Evolutionary conservation across 768 basidiomycete species (phyloP).

Genomic region (Suillus discolor): DNA sequence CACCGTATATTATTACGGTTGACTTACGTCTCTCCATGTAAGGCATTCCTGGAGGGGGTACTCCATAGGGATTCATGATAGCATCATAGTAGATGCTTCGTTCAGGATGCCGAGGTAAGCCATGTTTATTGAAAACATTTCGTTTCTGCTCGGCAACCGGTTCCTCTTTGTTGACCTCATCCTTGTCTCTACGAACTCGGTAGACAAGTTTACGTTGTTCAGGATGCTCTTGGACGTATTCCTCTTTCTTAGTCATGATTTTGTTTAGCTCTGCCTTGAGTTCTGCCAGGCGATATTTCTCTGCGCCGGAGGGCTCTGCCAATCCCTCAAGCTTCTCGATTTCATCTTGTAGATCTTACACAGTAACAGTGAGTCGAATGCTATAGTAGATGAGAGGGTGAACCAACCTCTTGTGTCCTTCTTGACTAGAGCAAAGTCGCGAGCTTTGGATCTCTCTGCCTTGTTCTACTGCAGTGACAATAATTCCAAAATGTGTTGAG

Average conservation of each 20-base stretch:
- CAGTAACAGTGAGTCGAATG: conserved; percentile 10
- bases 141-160: conserved; percentile 49
- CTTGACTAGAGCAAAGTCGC: conserved; percentile 92
- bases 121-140: conserved; percentile 80
- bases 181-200: conserved; percentile 48
- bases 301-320: conserved; percentile 44
- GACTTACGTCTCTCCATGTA: conserved; percentile 83
- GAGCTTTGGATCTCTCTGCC: conserved; percentile 72
- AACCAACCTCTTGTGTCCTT: conserved; percentile 83
- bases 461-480: conserved; percentile 79
- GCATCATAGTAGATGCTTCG: conserved; percentile 92
- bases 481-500: conserved; percentile 10
- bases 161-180: conserved; percentile 44
- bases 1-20: background rate
- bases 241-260: conserved; percentile 85
- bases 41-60: conserved; percentile 97
- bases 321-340: conserved; percentile 65
- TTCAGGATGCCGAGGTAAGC: conserved; percentile 88
- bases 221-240: conserved; percentile 91
- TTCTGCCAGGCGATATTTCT: conserved; percentile 66
- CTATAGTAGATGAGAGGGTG: background rate
- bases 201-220: conserved; percentile 89
- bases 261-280: conserved; percentile 79
- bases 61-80: conserved; percentile 91
- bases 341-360: conserved; percentile 78